Evolutionary conservation across 305 asterid species (phyloP).

Genomic region (Fraxinus platypoda): DNA sequence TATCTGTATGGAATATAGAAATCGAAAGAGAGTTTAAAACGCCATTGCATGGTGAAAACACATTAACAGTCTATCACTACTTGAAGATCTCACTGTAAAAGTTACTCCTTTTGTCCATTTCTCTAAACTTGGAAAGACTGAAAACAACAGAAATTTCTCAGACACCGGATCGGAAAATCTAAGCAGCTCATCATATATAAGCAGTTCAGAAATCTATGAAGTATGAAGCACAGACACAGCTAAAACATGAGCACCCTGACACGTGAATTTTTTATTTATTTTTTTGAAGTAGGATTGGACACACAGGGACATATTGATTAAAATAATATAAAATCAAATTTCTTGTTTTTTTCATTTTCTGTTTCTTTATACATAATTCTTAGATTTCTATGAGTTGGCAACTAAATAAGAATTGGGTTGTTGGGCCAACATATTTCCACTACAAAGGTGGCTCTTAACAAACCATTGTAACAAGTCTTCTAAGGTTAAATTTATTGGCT

Average conservation of each 20-base stretch:
- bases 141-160: neutral
- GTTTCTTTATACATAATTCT: neutral
- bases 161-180: neutral
- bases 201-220: neutral
- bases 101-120: neutral
- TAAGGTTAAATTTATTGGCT: neutral
- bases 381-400: neutral
- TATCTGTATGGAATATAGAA: neutral
- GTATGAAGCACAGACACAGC: neutral
- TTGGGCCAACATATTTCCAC: neutral
- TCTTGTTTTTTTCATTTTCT: neutral
- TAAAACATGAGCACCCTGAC: neutral
- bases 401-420: neutral
- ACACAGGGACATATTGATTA: neutral
- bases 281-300: neutral
- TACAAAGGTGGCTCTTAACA: neutral
- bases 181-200: neutral
- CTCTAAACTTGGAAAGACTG: neutral
- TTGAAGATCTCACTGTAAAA: conserved; percentile 1
- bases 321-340: neutral
- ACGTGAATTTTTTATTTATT: neutral
- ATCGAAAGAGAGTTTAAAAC: neutral
- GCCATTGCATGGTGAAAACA: neutral
- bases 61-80: neutral
- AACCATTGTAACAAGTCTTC: neutral